phyloP scores from a whole-genome alignment of 352 stramenopile genomes.

The Globisporangium uncinulatum region DNA sequence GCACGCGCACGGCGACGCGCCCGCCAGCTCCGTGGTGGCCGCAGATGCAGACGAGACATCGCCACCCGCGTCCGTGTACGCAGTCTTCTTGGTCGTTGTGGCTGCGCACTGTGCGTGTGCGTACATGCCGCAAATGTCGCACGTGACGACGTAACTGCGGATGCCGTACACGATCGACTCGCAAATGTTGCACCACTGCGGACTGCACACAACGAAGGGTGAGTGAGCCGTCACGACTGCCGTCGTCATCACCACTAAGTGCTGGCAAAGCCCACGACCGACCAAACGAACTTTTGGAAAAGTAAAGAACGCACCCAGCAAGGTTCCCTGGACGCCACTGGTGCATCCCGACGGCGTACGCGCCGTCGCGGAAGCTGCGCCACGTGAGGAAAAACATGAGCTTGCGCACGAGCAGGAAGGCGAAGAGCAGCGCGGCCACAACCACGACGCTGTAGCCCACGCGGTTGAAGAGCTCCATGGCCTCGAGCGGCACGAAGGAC shows the following conservation, averaged over 20 bases:
- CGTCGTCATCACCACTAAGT: too few species aligned
- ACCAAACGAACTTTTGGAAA: too few species aligned
- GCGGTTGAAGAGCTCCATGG: slow-evolving; percentile 52
- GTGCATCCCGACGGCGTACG: slow-evolving; percentile 63
- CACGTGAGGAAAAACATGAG: slow-evolving; percentile 79
- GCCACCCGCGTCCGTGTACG: too few species aligned
- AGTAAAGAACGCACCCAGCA: slow-evolving; percentile 33
- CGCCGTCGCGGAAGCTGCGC: slow-evolving; percentile 71
- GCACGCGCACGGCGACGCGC: slow-evolving; percentile 9
- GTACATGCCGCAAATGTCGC: slow-evolving; percentile 82
- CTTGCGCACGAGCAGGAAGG: slow-evolving; percentile 61
- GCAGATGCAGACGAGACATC: slow-evolving; percentile 5
- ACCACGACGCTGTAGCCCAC: slow-evolving; percentile 51
- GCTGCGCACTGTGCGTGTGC: slow-evolving; percentile 70
- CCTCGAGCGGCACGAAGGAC: slow-evolving; percentile 41
- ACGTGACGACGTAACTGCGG: slow-evolving; percentile 82
- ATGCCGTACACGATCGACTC: slow-evolving; percentile 77
- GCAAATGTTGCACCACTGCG: slow-evolving; percentile 81
- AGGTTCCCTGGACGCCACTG: slow-evolving; percentile 76
- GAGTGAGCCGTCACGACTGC: too few species aligned
- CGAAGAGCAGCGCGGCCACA: slow-evolving; percentile 30
- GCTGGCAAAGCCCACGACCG: too few species aligned
- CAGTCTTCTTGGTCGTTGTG: slow-evolving; percentile 26
- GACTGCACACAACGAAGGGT: slow-evolving; percentile 14
- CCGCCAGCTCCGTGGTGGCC: not conserved